These are phyloP conservation scores for Ophiostoma sp. DNA, from an alignment of 2,329 filamentous ascomycete species.

Conservation along the genomic window DNA sequence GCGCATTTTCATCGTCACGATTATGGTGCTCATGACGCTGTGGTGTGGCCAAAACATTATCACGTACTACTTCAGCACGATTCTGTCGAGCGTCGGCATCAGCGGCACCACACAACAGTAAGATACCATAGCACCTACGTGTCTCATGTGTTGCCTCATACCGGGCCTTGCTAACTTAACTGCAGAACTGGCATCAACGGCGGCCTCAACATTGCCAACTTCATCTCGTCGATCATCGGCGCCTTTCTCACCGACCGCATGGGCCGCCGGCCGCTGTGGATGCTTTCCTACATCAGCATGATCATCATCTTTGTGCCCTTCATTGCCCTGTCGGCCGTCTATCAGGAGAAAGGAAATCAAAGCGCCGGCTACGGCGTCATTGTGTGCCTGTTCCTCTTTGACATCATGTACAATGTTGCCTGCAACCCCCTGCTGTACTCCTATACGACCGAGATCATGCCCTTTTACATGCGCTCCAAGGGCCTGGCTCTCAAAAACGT, in stretches of 20 bases:
- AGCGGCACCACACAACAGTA: conserved; percentile 22
- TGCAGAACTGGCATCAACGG: conserved; percentile 17
- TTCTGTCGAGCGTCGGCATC: not conserved
- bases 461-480: conserved; percentile 35
- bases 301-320: not conserved
- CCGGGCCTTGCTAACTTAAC: conserved; percentile 23
- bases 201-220: conserved; percentile 26
- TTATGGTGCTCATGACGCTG: too few relatives aligned
- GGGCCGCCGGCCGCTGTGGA: conserved; percentile 43
- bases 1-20: too few relatives aligned
- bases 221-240: not conserved
- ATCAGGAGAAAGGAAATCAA: conserved; percentile 52
- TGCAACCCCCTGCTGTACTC: not conserved
- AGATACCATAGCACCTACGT: too few relatives aligned
- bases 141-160: conserved; percentile 31
- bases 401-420: conserved; percentile 54
- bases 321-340: not conserved
- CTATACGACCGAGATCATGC: conserved; percentile 23
- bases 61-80: too few relatives aligned
- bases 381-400: conserved; percentile 56
- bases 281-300: conserved; percentile 53
- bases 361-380: conserved; percentile 43
- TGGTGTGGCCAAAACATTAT: too few relatives aligned
- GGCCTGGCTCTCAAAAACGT: conserved; percentile 30
- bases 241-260: conserved; percentile 20